phyloP scores from a whole-genome alignment of 805 yeast genomes.

The Komagataella mondaviorum region DNA sequence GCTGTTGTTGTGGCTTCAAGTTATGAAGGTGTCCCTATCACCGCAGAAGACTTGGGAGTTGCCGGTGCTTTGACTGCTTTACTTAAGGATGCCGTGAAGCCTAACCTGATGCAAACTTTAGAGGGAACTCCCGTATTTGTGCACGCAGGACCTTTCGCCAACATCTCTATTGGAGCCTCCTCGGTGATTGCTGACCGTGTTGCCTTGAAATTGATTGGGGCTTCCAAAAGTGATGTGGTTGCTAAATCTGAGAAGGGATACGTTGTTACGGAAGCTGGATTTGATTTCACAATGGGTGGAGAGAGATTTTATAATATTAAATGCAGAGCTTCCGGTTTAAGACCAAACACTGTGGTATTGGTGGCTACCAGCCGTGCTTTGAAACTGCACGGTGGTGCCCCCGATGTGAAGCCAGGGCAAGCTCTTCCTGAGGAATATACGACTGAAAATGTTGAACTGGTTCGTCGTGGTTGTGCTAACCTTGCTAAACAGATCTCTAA shows the following conservation, averaged over 20 bases:
- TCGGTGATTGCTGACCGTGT: constrained; percentile 72
- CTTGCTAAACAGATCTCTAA: constrained; percentile 66
- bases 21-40: constrained; percentile 55
- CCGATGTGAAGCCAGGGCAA: constrained; percentile 79
- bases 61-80: constrained; percentile 81
- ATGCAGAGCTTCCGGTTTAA: constrained; percentile 68
- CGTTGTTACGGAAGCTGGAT: constrained; percentile 82
- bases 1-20: constrained; percentile 64
- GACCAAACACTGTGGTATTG: constrained; percentile 65
- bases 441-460: constrained; percentile 57
- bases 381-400: constrained; percentile 82
- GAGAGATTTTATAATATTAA: constrained; percentile 76
- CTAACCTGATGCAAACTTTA: constrained; percentile 77
- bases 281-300: constrained; percentile 88
- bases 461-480: constrained; percentile 59
- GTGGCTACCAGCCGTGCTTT: constrained; percentile 80
- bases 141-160: constrained; percentile 85
- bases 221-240: constrained; percentile 18
- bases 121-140: constrained; percentile 84
- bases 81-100: constrained; percentile 71
- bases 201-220: constrained; percentile 68
- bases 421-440: constrained; percentile 62
- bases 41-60: constrained; percentile 76
- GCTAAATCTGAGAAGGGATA: constrained; percentile 26
- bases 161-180: constrained; percentile 78